Evolutionary conservation across 192 early-diverging fungal species (phyloP), one percentile per base, ranked within the genome.

Genomic region (Podila epicladia): DNA sequence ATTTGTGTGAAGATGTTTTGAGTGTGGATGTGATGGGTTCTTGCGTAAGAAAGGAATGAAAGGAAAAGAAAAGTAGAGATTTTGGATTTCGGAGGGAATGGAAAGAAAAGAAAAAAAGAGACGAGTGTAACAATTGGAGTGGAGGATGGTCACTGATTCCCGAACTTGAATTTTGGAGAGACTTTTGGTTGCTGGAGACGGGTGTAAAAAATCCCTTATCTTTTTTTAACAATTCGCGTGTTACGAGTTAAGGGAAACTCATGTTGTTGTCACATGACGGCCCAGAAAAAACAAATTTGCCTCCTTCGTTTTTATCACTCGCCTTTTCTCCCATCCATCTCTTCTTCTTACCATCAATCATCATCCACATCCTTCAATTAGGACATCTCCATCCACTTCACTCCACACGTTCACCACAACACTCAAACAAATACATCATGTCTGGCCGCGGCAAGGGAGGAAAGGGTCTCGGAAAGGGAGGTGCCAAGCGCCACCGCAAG

Each of bases 401-500:
- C 41, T 15, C 41, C 41, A 17, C 41, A 45, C 41, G 12, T 45
- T 15, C 15, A 17, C 7, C 7, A 45, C 41, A 1, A 45, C 41
- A 45, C 41, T 45, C 41, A 45, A 45, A 45, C 41, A 45, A 45
- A 58, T 51, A 45, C 20, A 75, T 61, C 75, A 95, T 97, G 96
- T 90, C 96, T 90, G 96, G 96, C 82, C 93, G 96, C 77, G 96
- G 96, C 85, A 98, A 98, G 89, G 96, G 96, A 85, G 96, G 96
- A 88, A 97, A 97, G 87, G 96, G 96, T 83, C 89, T 98, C 62
- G 96, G 96, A 91, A 98, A 98, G 91, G 96, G 96, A 64, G 96
- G 96, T 41, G 96, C 96, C 86, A 98, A 98, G 92, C 96, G 96
- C 85, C 96, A 98, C 88, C 92, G 96, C 84, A 98, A 98, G 92